Conservation (phyloP, 495 filamentous ascomycete species). For the Xylaria acuta region DNA sequence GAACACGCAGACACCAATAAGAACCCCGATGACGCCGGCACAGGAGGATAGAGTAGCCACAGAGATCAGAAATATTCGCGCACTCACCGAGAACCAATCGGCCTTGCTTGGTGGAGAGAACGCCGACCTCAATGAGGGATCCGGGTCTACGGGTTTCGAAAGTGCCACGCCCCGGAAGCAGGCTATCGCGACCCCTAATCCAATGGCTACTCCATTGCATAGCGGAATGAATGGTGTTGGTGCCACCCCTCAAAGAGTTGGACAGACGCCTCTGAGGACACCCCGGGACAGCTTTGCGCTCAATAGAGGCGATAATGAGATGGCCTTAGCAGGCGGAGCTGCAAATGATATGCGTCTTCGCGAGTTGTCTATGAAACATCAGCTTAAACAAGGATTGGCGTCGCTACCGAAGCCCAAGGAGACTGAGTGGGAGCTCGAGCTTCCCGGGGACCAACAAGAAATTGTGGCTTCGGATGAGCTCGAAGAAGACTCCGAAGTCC, state of each 20-base stretch:
- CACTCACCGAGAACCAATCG: slow-evolving; percentile 94
- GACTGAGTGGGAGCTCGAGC: slow-evolving; percentile 87
- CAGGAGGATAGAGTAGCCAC: slow-evolving; percentile 96
- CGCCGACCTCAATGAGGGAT: slow-evolving; percentile 81
- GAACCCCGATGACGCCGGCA: slow-evolving; percentile 87
- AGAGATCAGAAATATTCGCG: slow-evolving; percentile 92
- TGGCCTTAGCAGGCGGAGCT: slow-evolving; percentile 75
- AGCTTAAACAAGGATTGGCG: slow-evolving; percentile 75
- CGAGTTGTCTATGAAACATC: slow-evolving; percentile 72
- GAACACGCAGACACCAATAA: slow-evolving; percentile 83
- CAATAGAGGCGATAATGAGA: slow-evolving; percentile 70
- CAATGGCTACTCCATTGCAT: slow-evolving; percentile 89
- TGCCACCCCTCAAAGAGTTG: slow-evolving; percentile 73
- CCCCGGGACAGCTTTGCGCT: slow-evolving; percentile 89
- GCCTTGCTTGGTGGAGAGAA: slow-evolving; percentile 94
- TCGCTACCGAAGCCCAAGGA: slow-evolving; percentile 90
- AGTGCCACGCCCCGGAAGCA: slow-evolving; percentile 82
- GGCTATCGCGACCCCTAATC: slow-evolving; percentile 87
- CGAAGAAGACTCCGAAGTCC: slow-evolving; percentile 85
- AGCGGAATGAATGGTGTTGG: slow-evolving; percentile 70
- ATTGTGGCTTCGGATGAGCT: slow-evolving; percentile 55
- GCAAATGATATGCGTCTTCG: slow-evolving; percentile 77
- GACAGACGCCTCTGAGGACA: slow-evolving; percentile 88
- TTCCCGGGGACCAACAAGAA: slow-evolving; percentile 84
- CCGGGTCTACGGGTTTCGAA: slow-evolving; percentile 85